A percentile compares a stretch with the other conserved stretches of the same genome.
phyloP scores from a whole-genome alignment of 2,329 filamentous ascomycete genomes.

The Nothomitra cinnamomea region DNA sequence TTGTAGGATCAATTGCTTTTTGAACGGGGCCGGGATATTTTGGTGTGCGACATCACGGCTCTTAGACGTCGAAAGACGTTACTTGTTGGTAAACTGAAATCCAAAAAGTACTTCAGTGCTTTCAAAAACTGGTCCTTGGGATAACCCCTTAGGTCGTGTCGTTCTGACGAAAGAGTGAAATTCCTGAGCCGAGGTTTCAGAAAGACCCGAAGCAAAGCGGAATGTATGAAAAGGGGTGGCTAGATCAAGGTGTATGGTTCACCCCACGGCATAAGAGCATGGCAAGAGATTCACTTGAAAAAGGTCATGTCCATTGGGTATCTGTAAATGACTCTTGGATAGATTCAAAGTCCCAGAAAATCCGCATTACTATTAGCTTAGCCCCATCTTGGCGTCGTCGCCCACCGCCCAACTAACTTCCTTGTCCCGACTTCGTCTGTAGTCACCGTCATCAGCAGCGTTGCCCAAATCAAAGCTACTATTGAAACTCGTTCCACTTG shows the following conservation, averaged over 20 bases:
- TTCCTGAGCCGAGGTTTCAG: too few species aligned
- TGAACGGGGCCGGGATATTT: background rate
- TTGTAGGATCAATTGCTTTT: background rate
- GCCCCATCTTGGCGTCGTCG: conserved; percentile 68
- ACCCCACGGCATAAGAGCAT: too few species aligned
- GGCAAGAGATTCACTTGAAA: too few species aligned
- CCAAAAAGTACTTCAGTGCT: too few species aligned
- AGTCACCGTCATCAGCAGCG: conserved; percentile 10
- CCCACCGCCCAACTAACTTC: conserved; percentile 56
- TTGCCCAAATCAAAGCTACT: conserved; percentile 14
- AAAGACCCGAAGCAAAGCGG: too few species aligned
- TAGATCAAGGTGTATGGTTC: too few species aligned
- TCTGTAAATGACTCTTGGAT: too few species aligned
- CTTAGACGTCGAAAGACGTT: background rate
- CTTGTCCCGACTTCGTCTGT: background rate
- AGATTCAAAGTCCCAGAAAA: background rate
- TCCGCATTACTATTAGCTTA: conserved; percentile 41
- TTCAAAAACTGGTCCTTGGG: too few species aligned
- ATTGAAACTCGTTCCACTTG: conserved; percentile 17
- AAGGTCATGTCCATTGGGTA: too few species aligned
- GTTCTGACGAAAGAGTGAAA: too few species aligned
- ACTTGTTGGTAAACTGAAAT: background rate
- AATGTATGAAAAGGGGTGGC: too few species aligned
- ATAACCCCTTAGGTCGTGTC: too few species aligned
- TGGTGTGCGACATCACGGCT: background rate